Conservation (phyloP, 495 filamentous ascomycete genomes). For the Beverwykella pulmonaria region DNA sequence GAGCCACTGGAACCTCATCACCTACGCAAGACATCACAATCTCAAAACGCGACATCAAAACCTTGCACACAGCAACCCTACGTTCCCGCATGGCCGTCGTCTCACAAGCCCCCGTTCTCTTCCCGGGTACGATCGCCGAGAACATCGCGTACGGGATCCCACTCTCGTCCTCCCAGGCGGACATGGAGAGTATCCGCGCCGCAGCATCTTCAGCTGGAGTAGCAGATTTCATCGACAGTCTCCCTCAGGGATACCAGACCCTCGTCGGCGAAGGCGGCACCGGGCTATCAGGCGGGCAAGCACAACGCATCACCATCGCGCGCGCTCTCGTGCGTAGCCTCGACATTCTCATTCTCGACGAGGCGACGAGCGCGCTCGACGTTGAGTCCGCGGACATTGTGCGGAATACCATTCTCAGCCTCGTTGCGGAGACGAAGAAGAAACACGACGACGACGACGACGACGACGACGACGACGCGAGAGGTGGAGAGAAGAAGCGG, state of each 20-base stretch:
- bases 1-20: conserved; percentile 38
- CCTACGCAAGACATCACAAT: conserved; percentile 55
- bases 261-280: conserved; percentile 76
- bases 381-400: conserved; percentile 67
- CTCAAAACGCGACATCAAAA: conserved; percentile 55
- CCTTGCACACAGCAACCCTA: conserved; percentile 63
- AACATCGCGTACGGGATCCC: conserved; percentile 83
- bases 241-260: conserved; percentile 75
- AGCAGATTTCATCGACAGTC: conserved; percentile 74
- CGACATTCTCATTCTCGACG: conserved; percentile 77
- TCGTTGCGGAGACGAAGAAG: conserved; percentile 47
- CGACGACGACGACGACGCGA: conserved; percentile 23
- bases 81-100: conserved; percentile 74
- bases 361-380: conserved; percentile 84
- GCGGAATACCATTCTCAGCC: conserved; percentile 59
- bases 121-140: conserved; percentile 67
- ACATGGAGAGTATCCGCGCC: conserved; percentile 48
- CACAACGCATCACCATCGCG: conserved; percentile 80
- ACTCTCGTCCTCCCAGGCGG: conserved; percentile 52
- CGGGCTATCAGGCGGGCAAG: conserved; percentile 79
- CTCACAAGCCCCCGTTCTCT: conserved; percentile 75
- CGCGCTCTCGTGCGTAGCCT: conserved; percentile 73
- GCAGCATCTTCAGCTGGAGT: conserved; percentile 74
- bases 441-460: neutral
- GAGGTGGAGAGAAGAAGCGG: neutral